Evolutionary conservation across 208 protist genomes (phyloP), one percentile per base, ranked within the genome.

Genomic region (Trypanosoma grayi): DNA sequence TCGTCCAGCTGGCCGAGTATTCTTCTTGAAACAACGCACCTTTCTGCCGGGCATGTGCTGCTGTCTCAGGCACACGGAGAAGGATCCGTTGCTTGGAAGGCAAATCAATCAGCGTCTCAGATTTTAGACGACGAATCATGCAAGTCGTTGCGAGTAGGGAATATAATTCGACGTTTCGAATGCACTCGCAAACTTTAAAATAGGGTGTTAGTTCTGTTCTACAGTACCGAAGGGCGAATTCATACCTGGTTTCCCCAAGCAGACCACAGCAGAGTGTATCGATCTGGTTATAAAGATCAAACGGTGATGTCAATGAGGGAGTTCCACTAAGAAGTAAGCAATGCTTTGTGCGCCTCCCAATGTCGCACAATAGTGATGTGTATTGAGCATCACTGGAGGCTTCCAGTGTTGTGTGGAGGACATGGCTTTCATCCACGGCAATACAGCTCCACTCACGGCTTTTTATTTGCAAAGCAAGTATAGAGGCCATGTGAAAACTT

Each of bases 401-500:
- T 34, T 66, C 82, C 2, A 70, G 33, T 53, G 85, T 90, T 36
- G 87, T 90, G 51, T 85, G 87, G n/a, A 94, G 61, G 31, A 87
- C 57, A 43, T 94, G 87, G 40, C 81, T 89, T 66, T 94, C 87
- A 63, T 94, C 87, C 46, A 76, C 82, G 34, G 90, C 34, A 2
- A 94, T 41, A 57, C 79, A 76, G 14, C 25, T 31, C 87, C 87
- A 94, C 13, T 55, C 13, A 7, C 76, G 63, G 5, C 46, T 31
- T 13, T 45, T 59, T 14, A 94, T 57, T 45, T 80, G 66, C 6
- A 45, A 46, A 25, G 68, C 60, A 45, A 94, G 64, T 14, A 76
- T 70, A 0, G 75, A 71, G 20, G 72, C 75, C 87, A 94, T 94
- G 67, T 94, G 87, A 58, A 82, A 94, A 68, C 87, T 94, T 22